Evolutionary conservation across 495 filamentous ascomycete species (phyloP), one percentile per base, ranked within the genome.

Genomic region (Penicillium cosmopolitanum): DNA sequence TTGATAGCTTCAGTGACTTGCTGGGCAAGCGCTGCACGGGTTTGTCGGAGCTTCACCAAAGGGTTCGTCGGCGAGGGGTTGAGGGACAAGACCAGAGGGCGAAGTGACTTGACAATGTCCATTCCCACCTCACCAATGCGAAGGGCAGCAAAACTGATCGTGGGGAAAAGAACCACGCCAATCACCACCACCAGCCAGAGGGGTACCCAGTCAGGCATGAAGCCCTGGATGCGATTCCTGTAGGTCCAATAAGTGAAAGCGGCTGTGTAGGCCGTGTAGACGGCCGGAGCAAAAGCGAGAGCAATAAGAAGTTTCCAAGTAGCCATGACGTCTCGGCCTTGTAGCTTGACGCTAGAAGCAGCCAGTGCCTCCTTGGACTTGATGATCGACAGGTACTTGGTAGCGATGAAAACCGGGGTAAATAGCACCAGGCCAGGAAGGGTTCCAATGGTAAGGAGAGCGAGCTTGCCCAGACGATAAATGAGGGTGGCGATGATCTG

Each of bases 271-370:
- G 86, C 80, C 55, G 87, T 86, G 72, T 98, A 97, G 4, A 97
- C 80, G 6, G 91, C 76, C 0, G 95, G 95, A 7, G 93, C 91
- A 64, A 99, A 87, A 13, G 87, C 92, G 66, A 98, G 80, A 33
- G 94, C 85, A 23, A 98, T 93, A 9, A 99, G 86, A 12, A 99
- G 82, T 72, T 99, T 99, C 95, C 95, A 99, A 0, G 95, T 98
- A 0, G 95, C 95, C 80, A 99, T 94, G 23, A 99, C 95, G 72
- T 99, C 95, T 35, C 87, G 85, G 16, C 91, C 95, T 70, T 96
- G 89, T 28, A 99, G 83, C 70, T 99, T 99, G 61, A 99, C 95
- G 2, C 89, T 90, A 10, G 93, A 97, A 19, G 88, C 93, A 4
- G 93, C 94, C 25, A 99, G 83, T 0, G 95, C 95, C 72, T 95